Base-by-base conservation (phyloP, 768 basidiomycete species). In the Boletellus sp. region DNA sequence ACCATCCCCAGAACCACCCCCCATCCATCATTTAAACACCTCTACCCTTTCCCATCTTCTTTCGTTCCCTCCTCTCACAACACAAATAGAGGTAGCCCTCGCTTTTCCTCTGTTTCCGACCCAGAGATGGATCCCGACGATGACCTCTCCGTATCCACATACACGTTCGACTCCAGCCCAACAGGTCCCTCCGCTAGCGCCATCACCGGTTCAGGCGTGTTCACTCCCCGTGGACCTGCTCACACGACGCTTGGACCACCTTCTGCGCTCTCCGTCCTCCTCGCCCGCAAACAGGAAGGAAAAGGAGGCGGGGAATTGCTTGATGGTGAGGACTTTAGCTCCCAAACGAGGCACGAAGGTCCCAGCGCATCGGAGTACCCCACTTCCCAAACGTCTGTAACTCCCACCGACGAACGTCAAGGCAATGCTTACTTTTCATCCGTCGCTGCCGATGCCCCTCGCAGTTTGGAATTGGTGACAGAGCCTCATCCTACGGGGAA, bases 211-310 rank as follows among this genome's bases (percentile, higher is more conserved):
- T 54, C 62, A 7, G 52, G 50, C 17, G 26, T 7, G 32, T 60
- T 58, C 41, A 61, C 63, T n/a, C 54, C 64, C 22, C 69, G 64
- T 17, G 44, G 50, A 32, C 9, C 49, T n/a, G 53, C 52, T 20
- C 36, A 65, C 62, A 40, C 59, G 52, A 36, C 54, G 32, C 43
- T 56, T 17, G 60, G 45, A 1, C 53, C 53, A 15, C 68, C 69
- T 32, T 74, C 72, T 3, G 66, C 61, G 11, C 61, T 72, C 32
- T 72, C 72, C n/a, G 42, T 72, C 32, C 64, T 74, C 39, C 61
- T 72, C 51, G 58, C 70, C 5, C 65, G 47, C 3, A 60, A 55
- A 31, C 46, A 52, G 19, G 54, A 51, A 2, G 41, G 13, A 16
- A 56, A 51, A 4, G 24, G 38, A 28, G 48, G 36, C 17, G 34